phyloP scores from a whole-genome alignment of 2,329 filamentous ascomycete species.

The Scedosporium dehoogii region DNA sequence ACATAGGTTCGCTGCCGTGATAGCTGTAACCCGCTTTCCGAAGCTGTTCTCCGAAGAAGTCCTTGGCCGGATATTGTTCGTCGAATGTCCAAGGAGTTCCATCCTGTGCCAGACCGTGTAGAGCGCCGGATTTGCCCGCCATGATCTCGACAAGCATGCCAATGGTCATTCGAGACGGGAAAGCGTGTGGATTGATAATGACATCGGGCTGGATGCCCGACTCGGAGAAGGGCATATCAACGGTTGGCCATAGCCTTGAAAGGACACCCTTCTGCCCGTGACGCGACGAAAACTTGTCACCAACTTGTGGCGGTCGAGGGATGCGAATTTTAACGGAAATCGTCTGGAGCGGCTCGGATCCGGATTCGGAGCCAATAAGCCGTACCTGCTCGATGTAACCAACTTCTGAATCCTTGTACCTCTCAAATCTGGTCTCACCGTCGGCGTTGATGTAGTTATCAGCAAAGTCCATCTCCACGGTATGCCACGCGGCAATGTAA shows the following conservation, averaged over 20 bases:
- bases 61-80: conserved; percentile 81
- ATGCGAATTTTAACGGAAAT: conserved; percentile 90
- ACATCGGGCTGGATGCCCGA: conserved; percentile 93
- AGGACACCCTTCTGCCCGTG: conserved; percentile 97
- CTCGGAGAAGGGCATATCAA: conserved; percentile 96
- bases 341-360: conserved; percentile 73
- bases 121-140: conserved; percentile 85
- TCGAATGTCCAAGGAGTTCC: conserved; percentile 92
- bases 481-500: conserved; percentile 81
- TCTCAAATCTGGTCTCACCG: conserved; percentile 75
- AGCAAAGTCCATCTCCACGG: conserved; percentile 68
- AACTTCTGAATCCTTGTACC: conserved; percentile 86
- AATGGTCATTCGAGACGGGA: conserved; percentile 99
- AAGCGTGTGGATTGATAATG: conserved; percentile 99
- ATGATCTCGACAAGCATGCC: conserved; percentile 98
- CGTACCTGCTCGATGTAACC: conserved; percentile 91
- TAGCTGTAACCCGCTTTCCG: conserved; percentile 96
- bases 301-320: conserved; percentile 82
- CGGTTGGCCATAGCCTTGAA: conserved; percentile 88
- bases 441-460: conserved; percentile 78
- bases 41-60: conserved; percentile 94
- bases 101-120: conserved; percentile 94
- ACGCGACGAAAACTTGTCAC: conserved; percentile 97
- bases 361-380: conserved; percentile 75
- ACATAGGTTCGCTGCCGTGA: conserved; percentile 97